Evolutionary conservation across 306 rosid genomes (phyloP), one percentile per base, ranked within the genome.

Genomic region (Dryas octopetala): DNA sequence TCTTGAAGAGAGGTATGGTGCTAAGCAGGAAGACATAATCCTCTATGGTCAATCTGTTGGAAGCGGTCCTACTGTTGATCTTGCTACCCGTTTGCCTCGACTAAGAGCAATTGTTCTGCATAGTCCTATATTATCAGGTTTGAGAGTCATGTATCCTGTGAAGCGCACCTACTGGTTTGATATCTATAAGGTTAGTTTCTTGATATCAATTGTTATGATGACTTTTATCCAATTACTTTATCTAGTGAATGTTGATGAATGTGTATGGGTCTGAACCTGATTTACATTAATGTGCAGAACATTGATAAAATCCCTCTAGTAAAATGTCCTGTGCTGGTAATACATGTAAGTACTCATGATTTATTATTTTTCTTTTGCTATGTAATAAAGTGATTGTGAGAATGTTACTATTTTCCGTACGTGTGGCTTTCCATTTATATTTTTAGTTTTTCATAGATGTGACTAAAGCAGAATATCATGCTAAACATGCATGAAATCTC

Each of bases 91-190:
- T 64, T 83, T 90, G 84, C 91, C 96, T 70, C 89, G 80, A 62
- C 81, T 90, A 65, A 88, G 93, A 68, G 98, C 98, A 19, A 87
- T 89, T 67, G 92, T 93, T 83, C 91, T 93, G 73, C 98, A 93
- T 73, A 93, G 98, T 77, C 96, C 98, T 38, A 93, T 93, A 78
- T 75, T 93, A 57, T 93, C 98, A 6, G 98, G 98, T 41, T 77
- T 93, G 81, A 82, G 96, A 83, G 98, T 93, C 84, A 93, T 93
- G 98, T 93, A 93, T 79, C 94, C 98, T 7, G 98, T 93, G 83
- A 93, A 93, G 73, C 90, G 88, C 83, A 84, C 92, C 9, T 92
- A 90, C 70, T 92, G 97, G 97, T 92, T 92, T 80, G 98, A 93
- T 87, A 93, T 93, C 80, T 93, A 93, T 79, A 93, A 93, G 98